Base-by-base conservation (phyloP, 2,329 filamentous ascomycete species). In the Fusarium sp. region DNA sequence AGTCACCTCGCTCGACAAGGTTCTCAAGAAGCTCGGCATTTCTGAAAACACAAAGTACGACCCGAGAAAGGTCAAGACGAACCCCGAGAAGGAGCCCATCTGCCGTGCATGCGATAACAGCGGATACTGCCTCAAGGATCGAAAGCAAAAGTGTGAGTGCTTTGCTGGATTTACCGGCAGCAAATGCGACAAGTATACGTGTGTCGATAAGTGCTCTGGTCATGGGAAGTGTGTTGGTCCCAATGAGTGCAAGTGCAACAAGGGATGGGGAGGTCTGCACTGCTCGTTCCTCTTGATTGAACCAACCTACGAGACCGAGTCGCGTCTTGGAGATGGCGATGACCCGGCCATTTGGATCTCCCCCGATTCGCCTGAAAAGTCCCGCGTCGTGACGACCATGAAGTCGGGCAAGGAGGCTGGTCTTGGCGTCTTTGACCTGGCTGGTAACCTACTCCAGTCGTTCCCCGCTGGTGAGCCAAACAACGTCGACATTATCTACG, bases 401-500 rank as follows among this genome's bases (percentile, higher is more conserved):
- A 89, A 89, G 73, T 88, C 86, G 2, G 82, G 84, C 6, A 76
- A 82, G 2, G 87, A 86, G 1, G 84, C 87, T 8, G 87, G 88
- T 0, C 82, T 89, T 6, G 84, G 81, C 0, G 85, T 89, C 0
- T 89, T 87, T 37, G 85, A 89, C 64, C 77, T 89, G 2, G 78
- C 81, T 10, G 87, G 88, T 0, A 87, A 85, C 29, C 78, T 86
- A 3, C 67, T 89, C 0, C 86, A 88, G 73, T 82, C 82, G 5
- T 80, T 87, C 8, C 67, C 77, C 0, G 86, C 86, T 0, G 83
- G 82, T 2, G 82, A 89, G 64, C 88, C 88, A 0, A 88, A 89
- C 69, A 89, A 89, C 41, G 87, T 89, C 1, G 88, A 89, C 60
- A 82, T 89, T 29, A 87, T 89, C 48, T 89, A 88, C 63, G 82